A percentile compares a stretch with the other conserved stretches of the same genome.
phyloP scores from a whole-genome alignment of 1,139 yeast species.

The Saccharomycopsis hybrid region DNA sequence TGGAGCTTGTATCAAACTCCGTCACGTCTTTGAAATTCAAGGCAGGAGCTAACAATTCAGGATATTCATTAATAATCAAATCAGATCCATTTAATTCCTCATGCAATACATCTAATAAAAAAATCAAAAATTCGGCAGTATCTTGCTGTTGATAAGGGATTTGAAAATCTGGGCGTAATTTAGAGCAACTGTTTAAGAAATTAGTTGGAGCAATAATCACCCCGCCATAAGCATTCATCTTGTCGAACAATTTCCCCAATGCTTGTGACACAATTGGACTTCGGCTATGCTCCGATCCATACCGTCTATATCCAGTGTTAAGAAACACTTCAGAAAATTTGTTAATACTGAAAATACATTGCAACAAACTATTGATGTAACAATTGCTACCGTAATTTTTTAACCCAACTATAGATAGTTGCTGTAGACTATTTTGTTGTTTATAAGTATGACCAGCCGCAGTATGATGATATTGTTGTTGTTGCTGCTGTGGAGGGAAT shows the following conservation, averaged over 20 bases:
- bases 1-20: conserved; percentile 26
- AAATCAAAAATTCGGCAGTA: conserved; percentile 67
- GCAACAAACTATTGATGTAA: conserved; percentile 65
- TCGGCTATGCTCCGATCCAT: not conserved
- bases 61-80: conserved; percentile 33
- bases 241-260: conserved; percentile 43
- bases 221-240: conserved; percentile 47
- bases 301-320: conserved; percentile 22
- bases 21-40: conserved; percentile 17
- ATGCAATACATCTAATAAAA: conserved; percentile 59
- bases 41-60: conserved; percentile 33
- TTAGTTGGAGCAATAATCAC: conserved; percentile 59
- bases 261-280: conserved; percentile 37
- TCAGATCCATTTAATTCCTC: conserved; percentile 46
- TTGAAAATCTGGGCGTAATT: conserved; percentile 54
- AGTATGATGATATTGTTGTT: conserved; percentile 16
- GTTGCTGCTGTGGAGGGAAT: not conserved
- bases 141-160: conserved; percentile 76
- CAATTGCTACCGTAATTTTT: conserved; percentile 68
- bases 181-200: conserved; percentile 48
- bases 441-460: no score
- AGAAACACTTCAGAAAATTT: conserved; percentile 39
- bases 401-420: conserved; percentile 54
- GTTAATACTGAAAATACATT: conserved; percentile 52
- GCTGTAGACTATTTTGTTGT: conserved; percentile 28